phyloP scores from a whole-genome alignment of 2,329 filamentous ascomycete genomes.

The Nigrospora osmanthi region DNA sequence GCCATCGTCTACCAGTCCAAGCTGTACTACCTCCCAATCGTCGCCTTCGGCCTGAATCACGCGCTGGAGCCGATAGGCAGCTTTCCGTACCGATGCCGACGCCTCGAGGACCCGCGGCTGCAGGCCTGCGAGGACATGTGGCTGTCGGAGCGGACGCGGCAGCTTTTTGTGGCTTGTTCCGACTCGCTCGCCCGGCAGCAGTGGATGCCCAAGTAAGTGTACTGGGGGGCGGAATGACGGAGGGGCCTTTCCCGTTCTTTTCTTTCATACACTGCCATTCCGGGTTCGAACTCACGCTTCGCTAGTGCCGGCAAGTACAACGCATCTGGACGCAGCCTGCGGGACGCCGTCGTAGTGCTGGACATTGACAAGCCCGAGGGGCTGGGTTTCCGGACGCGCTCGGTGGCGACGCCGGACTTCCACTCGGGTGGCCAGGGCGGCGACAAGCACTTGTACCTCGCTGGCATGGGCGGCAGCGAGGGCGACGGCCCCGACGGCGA shows the following conservation, averaged over 20 bases:
- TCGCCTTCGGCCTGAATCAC: conserved; percentile 14
- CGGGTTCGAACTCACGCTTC: no score
- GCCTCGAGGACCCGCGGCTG: conserved; percentile 16
- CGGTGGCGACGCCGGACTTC: conserved; percentile 13
- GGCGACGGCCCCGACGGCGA: conserved; percentile 2
- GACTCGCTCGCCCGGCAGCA: conserved; percentile 8
- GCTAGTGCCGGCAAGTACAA: conserved; percentile 10
- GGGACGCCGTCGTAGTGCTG: conserved; percentile 22
- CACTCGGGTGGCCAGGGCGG: conserved; percentile 19
- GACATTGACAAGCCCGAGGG: conserved; percentile 21
- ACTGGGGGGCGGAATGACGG: background rate
- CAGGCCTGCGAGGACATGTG: conserved; percentile 24
- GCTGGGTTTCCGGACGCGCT: conserved; percentile 10
- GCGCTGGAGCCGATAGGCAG: conserved; percentile 15
- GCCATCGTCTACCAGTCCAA: no score
- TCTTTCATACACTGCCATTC: no score
- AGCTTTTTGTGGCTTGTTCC: conserved; percentile 22
- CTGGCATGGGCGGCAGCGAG: conserved; percentile 22
- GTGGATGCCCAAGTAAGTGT: conserved; percentile 18
- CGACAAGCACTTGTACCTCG: conserved; percentile 20
- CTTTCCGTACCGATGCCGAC: conserved; percentile 20
- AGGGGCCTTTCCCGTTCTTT: no score
- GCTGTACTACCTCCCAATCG: no score
- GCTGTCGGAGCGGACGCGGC: conserved; percentile 18
- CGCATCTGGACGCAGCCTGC: conserved; percentile 16